Evolutionary conservation across 208 protist genomes (phyloP), one percentile per base, ranked within the genome.

Genomic region (Acanthamoeba pearcei): DNA sequence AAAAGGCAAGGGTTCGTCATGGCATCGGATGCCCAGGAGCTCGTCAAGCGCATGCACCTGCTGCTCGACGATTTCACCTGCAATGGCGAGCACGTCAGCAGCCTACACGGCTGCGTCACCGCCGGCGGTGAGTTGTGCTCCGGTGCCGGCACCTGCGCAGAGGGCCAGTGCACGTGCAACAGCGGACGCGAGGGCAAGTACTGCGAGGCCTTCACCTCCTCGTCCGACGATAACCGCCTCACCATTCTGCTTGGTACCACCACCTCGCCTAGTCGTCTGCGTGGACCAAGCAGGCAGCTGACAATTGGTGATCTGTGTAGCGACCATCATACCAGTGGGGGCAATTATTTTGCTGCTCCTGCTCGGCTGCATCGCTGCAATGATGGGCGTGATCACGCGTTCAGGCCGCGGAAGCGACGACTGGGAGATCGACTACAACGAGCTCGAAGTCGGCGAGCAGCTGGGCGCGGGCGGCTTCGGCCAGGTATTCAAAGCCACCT

Each of bases 381-480:
- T 80, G 32, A 6, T 80, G 72, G 13, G 15, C 72, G 9, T 49
- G 46, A 49, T 46, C 72, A 22, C 15, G 17, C 72, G 29, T 22
- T 27, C 24, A 9, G 5, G 8, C n/a, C 22, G n/a, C n/a, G 24
- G 64, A 5, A 5, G 15, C 46, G 85, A 91, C 62, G 85, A 91
- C 38, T 91, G 85, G 85, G 62, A 74, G 17, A 91, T 91, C 57
- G 57, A 91, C 35, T 91, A 29, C 24, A n/a, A 17, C 27, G 85
- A 91, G n/a, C 85, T 91, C 57, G 27, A 91, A 35, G 24, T 91
- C 1, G 85, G 85, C n/a, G 13, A 68, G 27, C 85, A 74, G 62
- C 19, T 91, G 57, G 85, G 85, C 5, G 38, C 53, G 1, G 85
- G 85, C 12, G 85, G 60, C 51, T 91, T 74, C 35, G 62, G 62